Percentiles rank a stretch among this genome's conserved stretches.
Conservation (phyloP, 768 basidiomycete species). For the Suillus tomentosus region DNA sequence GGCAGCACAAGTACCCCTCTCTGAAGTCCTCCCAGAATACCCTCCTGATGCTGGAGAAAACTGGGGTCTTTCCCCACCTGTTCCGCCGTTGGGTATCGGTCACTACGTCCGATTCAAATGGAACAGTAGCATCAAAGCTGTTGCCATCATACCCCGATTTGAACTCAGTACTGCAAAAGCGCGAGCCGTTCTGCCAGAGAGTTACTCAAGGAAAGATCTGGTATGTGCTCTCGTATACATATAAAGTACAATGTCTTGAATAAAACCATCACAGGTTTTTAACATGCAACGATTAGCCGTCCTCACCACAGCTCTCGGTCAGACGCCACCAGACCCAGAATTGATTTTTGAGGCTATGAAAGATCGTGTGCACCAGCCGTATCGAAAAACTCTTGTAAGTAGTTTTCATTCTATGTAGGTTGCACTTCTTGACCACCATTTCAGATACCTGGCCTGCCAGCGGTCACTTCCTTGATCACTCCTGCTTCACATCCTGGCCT, state of each 20-base stretch:
- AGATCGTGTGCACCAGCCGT: slow-evolving; percentile 96
- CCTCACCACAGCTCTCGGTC: slow-evolving; percentile 89
- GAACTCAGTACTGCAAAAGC: slow-evolving; percentile 97
- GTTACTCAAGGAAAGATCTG: slow-evolving; percentile 88
- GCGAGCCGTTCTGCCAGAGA: slow-evolving; percentile 79
- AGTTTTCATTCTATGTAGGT: slow-evolving; percentile 7
- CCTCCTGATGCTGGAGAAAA: slow-evolving; percentile 89
- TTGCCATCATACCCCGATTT: slow-evolving; percentile 94
- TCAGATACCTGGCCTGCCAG: slow-evolving; percentile 94
- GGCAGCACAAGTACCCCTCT: slow-evolving; percentile 88
- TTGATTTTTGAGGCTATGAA: slow-evolving; percentile 99
- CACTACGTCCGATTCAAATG: slow-evolving; percentile 92
- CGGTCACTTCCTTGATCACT: slow-evolving; percentile 87
- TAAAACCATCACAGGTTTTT: slow-evolving; percentile 71
- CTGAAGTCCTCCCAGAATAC: slow-evolving; percentile 95
- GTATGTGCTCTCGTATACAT: slow-evolving; percentile 48
- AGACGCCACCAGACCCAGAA: slow-evolving; percentile 88
- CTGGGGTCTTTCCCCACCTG: slow-evolving; percentile 89
- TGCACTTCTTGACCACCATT: neutral
- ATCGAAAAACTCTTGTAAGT: slow-evolving; percentile 82
- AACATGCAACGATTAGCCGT: slow-evolving; percentile 97
- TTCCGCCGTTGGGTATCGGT: slow-evolving; percentile 88
- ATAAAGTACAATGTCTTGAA: neutral
- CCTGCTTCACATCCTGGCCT: slow-evolving; percentile 91
- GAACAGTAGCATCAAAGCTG: slow-evolving; percentile 81